Evolutionary conservation across 2,329 filamentous ascomycete genomes (phyloP).

Genomic region (Botrytis porri): DNA sequence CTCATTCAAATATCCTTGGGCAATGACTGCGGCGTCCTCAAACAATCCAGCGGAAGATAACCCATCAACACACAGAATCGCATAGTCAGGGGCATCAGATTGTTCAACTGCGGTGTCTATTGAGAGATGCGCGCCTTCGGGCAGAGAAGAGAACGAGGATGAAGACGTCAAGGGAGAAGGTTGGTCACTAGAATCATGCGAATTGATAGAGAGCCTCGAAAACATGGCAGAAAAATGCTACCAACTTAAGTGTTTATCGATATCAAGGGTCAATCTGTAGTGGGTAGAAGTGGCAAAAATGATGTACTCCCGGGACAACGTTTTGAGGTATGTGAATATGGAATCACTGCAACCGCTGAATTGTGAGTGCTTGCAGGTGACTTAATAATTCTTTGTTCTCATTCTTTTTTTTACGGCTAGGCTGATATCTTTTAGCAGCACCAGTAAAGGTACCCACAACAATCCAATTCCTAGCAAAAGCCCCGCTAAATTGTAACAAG

Average conservation of each 20-base stretch:
- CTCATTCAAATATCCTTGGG: slow-evolving; percentile 11
- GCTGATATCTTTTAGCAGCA: neutral
- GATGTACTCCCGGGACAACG: neutral
- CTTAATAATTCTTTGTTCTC: neutral
- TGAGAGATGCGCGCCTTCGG: neutral
- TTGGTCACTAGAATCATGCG: slow-evolving; percentile 1
- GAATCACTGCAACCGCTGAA: neutral
- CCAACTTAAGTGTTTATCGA: neutral
- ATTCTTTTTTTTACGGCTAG: neutral
- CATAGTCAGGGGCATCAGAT: slow-evolving; percentile 3
- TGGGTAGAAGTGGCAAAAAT: neutral
- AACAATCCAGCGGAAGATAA: slow-evolving; percentile 7
- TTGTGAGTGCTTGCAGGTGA: neutral
- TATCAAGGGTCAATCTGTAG: neutral
- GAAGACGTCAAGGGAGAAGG: slow-evolving; percentile 8
- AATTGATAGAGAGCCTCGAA: slow-evolving; percentile 7
- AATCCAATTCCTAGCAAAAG: neutral
- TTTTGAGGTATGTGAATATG: neutral
- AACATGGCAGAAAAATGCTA: neutral
- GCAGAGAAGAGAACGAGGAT: neutral
- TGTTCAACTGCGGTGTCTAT: neutral
- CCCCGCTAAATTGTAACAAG: neutral
- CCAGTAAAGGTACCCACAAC: neutral
- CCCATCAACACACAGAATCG: neutral
- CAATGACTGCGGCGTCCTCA: slow-evolving; percentile 8